Base-by-base conservation (phyloP, 2,329 filamentous ascomycete genomes). In the Metarhizium anisopliae region DNA sequence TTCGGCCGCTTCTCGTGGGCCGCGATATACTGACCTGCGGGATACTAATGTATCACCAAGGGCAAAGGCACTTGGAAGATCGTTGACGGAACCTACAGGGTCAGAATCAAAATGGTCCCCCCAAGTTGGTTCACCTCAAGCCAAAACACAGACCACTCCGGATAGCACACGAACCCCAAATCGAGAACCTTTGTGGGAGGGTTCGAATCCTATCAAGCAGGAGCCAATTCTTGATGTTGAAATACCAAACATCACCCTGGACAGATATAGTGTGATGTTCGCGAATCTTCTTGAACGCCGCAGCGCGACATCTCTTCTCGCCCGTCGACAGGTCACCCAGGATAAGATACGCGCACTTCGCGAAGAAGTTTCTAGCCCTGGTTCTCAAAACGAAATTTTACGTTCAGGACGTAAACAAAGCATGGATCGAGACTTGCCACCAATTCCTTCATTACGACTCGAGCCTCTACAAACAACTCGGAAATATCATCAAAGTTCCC, bases 241-340 rank as follows among this genome's bases (percentile, higher is more conserved):
- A 53, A 94, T 96, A 56, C 92, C 93, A 1, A 81, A 82, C 52
- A 79, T 89, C 55, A 83, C 87, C 59, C 78, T 97, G 78, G 93
- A 96, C 67, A 79, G 93, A 51, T 97, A 96, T 63, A 96, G 91
- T 63, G 82, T 96, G 61, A 96, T 96, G 92, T 96, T 97, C 66
- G 84, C 86, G 55, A 82, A 81, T 42, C 77, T 96, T 6, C 74
- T 96, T 30, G 80, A 82, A 58, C 68, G 69, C 7, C 68, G 70
- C 43, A 63, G 60, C 6, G 57, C 64, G 16, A 62, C 68, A 6
- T 66, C 67, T 1, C 71, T 85, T 7, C 70, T 85, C 30, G 77
- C 76, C 29, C 77, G 82, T 56, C 76, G 83, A 47, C 82, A 86
- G 60, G 81, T 80, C 7, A 83, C 79, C 0, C 66, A 85, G 13